Evolutionary conservation across 441 rosid genomes (phyloP).

Genomic region (Erodium moschatum): DNA sequence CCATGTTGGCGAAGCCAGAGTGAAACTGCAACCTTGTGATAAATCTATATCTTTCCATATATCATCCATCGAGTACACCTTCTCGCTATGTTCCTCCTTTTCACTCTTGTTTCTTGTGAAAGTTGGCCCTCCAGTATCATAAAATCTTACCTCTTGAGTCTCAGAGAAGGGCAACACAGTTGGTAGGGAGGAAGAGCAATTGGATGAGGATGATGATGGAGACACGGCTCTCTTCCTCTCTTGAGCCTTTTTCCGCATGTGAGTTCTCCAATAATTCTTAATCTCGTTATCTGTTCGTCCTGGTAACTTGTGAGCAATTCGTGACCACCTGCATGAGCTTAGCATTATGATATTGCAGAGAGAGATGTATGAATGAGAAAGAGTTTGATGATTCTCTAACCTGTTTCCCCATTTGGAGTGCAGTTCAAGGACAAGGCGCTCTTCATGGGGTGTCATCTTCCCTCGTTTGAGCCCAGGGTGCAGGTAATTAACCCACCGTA

Average conservation of each 20-base stretch:
- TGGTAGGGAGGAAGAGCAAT: constrained; percentile 41
- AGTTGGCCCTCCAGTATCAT: constrained; percentile 53
- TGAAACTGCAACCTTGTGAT: constrained; percentile 37
- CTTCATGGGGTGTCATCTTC: constrained; percentile 92
- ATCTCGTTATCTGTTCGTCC: constrained; percentile 93
- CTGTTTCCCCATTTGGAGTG: constrained; percentile 94
- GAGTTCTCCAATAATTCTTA: constrained; percentile 90
- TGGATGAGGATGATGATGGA: constrained; percentile 44
- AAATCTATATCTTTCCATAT: constrained; percentile 85
- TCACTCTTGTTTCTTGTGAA: constrained; percentile 30
- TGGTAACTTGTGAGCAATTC: constrained; percentile 75
- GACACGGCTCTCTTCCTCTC: constrained; percentile 46
- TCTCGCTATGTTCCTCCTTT: constrained; percentile 32
- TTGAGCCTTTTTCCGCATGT: constrained; percentile 78
- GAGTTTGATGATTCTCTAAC: constrained; percentile 30
- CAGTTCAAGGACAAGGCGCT: constrained; percentile 74
- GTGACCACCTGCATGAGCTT: constrained; percentile 64
- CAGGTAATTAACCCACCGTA: constrained; percentile 95
- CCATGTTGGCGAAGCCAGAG: constrained; percentile 54
- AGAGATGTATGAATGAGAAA: background rate
- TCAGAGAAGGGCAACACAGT: constrained; percentile 30
- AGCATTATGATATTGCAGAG: background rate
- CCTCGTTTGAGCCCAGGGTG: constrained; percentile 90
- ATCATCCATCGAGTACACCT: constrained; percentile 65
- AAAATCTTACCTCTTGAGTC: constrained; percentile 47